A percentile compares a stretch with the other conserved stretches of the same genome.
phyloP scores from a whole-genome alignment of 345 rosid genomes.

The Erysimum cheiranthoides region DNA sequence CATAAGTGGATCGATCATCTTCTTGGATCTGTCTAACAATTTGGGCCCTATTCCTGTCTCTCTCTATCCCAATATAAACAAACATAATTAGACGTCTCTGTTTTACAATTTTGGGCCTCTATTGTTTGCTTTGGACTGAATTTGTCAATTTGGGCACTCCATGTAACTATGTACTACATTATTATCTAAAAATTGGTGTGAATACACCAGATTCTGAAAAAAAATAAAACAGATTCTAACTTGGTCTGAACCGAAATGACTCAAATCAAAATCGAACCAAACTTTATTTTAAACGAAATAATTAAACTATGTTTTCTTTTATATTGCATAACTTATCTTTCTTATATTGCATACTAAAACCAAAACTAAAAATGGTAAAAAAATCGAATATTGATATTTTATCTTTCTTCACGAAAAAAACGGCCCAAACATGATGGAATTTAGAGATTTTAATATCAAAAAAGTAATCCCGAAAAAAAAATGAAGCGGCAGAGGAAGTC shows the following conservation, averaged over 20 bases:
- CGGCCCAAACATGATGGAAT: neutral
- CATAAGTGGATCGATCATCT: neutral
- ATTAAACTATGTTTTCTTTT: no score
- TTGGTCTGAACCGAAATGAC: no score
- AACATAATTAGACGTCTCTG: neutral
- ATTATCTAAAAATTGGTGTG: neutral
- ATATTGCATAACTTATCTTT: no score
- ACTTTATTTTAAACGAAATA: no score
- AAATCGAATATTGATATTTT: neutral
- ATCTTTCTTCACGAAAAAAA: neutral
- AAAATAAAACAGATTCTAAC: no score
- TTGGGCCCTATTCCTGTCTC: conserved; percentile 7
- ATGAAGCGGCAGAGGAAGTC: conserved; percentile 30
- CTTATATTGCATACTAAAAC: no score
- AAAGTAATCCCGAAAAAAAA: neutral
- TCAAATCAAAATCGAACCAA: no score
- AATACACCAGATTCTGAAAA: no score
- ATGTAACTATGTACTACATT: no score
- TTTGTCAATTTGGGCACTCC: neutral
- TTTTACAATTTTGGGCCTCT: neutral
- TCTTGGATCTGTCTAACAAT: neutral
- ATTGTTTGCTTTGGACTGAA: neutral
- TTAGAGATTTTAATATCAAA: neutral
- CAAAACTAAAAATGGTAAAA: no score
- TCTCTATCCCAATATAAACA: neutral